These are phyloP conservation scores for Carpinus viminea DNA, from an alignment of 306 rosid species.

Conservation along the genomic window DNA sequence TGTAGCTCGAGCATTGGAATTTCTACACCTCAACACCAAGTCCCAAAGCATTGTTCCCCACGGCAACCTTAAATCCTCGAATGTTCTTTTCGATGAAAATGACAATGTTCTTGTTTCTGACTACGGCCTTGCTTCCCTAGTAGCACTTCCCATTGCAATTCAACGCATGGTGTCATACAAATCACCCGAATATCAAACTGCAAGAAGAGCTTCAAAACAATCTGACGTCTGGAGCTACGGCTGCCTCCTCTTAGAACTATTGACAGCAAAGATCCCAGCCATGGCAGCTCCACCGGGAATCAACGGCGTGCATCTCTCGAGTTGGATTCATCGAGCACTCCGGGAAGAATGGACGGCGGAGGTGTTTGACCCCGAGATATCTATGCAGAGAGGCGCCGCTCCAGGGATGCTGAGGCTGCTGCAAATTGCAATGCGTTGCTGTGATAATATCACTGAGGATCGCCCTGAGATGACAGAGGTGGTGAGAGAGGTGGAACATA, in stretches of 20 bases:
- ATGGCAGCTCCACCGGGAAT: conserved; percentile 55
- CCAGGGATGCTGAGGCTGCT: conserved; percentile 72
- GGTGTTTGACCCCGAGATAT: conserved; percentile 68
- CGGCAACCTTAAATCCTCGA: conserved; percentile 75
- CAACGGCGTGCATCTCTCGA: conserved; percentile 53
- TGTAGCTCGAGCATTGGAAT: conserved; percentile 66
- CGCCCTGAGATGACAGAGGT: conserved; percentile 72
- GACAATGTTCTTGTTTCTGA: conserved; percentile 60
- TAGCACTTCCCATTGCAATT: conserved; percentile 68
- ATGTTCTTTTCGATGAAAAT: conserved; percentile 58
- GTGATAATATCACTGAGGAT: conserved; percentile 54
- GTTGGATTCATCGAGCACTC: conserved; percentile 75
- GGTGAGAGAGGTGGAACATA: conserved; percentile 55
- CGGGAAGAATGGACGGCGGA: conserved; percentile 94
- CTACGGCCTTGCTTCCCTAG: conserved; percentile 56
- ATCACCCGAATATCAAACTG: conserved; percentile 54
- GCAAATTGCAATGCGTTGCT: conserved; percentile 68
- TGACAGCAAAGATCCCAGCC: conserved; percentile 61
- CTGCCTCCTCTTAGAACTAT: conserved; percentile 61
- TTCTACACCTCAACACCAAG: conserved; percentile 60
- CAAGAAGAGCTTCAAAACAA: conserved; percentile 51
- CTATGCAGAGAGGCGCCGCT: conserved; percentile 36
- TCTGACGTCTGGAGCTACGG: conserved; percentile 92
- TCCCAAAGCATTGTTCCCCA: conserved; percentile 48
- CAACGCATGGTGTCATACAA: conserved; percentile 62